Percentiles rank a stretch among this genome's conserved stretches.
Evolutionary conservation across 164 flowering plant genomes (phyloP).

Genomic region (Vitis vinifera): ASM3070453v1 NC_081815.1:17024501-17025000

Average conservation of each 20-base stretch:
- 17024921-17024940: slow-evolving; percentile 18
- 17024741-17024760: not conserved
- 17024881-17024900: slow-evolving; percentile 51
- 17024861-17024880: slow-evolving; percentile 63
- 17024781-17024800: slow-evolving; percentile 54
- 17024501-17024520: no score
- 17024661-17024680: not conserved
- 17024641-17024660: not conserved
- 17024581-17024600: not conserved
- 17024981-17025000: slow-evolving; percentile 77
- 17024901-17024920: slow-evolving; percentile 24
- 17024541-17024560: not conserved
- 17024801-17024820: slow-evolving; percentile 91
- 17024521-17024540: no score
- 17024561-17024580: not conserved
- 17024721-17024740: not conserved
- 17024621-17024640: not conserved
- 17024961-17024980: slow-evolving; percentile 42
- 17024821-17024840: slow-evolving; percentile 91
- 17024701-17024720: not conserved
- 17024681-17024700: not conserved
- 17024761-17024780: slow-evolving; percentile 84
- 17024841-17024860: slow-evolving; percentile 61
- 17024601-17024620: not conserved
- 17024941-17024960: slow-evolving; percentile 21